These are phyloP conservation scores for Kurtzmaniella quercitrusa DNA, from an alignment of 1,139 yeast genomes.

Conservation along the genomic window DNA sequence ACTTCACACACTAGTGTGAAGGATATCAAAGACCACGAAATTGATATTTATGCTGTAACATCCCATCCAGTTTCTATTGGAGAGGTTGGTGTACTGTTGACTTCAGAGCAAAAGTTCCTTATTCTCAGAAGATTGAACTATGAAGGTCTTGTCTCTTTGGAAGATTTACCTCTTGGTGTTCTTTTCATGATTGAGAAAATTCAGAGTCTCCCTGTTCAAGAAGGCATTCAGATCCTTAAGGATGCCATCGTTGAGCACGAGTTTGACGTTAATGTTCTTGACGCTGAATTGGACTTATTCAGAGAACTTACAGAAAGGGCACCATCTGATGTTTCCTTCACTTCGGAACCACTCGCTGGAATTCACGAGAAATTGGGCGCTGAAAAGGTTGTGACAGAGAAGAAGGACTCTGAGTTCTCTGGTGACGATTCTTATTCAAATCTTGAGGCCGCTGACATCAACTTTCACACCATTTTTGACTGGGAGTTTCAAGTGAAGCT, in stretches of 20 bases:
- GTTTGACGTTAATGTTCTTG: conserved; percentile 19
- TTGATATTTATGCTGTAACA: conserved; percentile 17
- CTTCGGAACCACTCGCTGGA: neutral
- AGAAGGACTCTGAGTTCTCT: neutral
- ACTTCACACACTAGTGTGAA: neutral
- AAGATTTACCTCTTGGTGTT: conserved; percentile 23
- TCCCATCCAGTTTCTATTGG: conserved; percentile 21
- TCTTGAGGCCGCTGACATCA: neutral
- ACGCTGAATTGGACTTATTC: conserved; percentile 11
- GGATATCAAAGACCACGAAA: conserved; percentile 12
- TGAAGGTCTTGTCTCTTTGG: conserved; percentile 21
- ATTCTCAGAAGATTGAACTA: conserved; percentile 24
- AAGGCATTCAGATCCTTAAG: conserved; percentile 18
- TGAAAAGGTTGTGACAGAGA: neutral
- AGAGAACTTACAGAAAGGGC: conserved; percentile 15
- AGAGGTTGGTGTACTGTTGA: conserved; percentile 21
- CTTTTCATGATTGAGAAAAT: conserved; percentile 28
- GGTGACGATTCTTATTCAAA: neutral
- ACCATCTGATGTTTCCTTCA: conserved; percentile 13
- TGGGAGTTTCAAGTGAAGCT: conserved; percentile 29
- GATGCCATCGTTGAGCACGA: conserved; percentile 16
- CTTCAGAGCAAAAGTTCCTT: conserved; percentile 22
- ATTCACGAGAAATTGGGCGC: neutral
- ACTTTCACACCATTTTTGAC: conserved; percentile 9
- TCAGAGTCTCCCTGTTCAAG: conserved; percentile 16